Percentiles rank a stretch among this genome's conserved stretches.
Conservation (phyloP, 202 grass and related monocot species). For the Schoenoplectus tabernaemontani region DNA sequence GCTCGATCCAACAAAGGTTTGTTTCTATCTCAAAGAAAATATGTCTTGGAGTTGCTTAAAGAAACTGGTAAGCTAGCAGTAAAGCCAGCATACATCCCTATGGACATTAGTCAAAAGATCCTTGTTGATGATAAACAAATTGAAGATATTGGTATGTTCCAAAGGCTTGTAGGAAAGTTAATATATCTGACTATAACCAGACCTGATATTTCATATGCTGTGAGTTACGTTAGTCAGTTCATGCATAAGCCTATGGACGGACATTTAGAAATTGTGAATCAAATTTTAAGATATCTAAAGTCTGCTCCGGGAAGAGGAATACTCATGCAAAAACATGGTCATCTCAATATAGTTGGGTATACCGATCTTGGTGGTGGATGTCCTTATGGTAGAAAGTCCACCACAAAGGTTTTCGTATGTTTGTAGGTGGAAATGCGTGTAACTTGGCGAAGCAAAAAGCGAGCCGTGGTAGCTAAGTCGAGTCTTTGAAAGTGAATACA, state of each 20-base stretch:
- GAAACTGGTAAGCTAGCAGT: not conserved
- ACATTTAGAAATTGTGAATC: too few relatives aligned
- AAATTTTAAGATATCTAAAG: too few relatives aligned
- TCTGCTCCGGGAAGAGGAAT: too few relatives aligned
- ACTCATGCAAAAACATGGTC: not conserved
- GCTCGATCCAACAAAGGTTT: too few relatives aligned
- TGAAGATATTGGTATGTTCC: not conserved
- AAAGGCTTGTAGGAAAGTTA: not conserved
- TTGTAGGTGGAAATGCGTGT: not conserved
- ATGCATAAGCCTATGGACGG: too few relatives aligned
- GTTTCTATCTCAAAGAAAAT: too few relatives aligned
- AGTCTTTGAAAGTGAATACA: not conserved
- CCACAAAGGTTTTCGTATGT: not conserved
- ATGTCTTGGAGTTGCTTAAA: not conserved
- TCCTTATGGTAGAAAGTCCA: not conserved
- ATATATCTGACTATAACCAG: not conserved
- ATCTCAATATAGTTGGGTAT: not conserved
- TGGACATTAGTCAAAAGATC: not conserved
- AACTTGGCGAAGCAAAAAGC: not conserved
- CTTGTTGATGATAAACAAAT: not conserved
- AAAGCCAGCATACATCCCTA: not conserved
- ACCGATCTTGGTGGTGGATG: not conserved
- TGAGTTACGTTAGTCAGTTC: not conserved
- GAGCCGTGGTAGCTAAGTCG: not conserved
- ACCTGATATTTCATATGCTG: not conserved